Base-by-base conservation (phyloP, 2,329 filamentous ascomycete genomes). In the Geoglossum cookeanum region DNA sequence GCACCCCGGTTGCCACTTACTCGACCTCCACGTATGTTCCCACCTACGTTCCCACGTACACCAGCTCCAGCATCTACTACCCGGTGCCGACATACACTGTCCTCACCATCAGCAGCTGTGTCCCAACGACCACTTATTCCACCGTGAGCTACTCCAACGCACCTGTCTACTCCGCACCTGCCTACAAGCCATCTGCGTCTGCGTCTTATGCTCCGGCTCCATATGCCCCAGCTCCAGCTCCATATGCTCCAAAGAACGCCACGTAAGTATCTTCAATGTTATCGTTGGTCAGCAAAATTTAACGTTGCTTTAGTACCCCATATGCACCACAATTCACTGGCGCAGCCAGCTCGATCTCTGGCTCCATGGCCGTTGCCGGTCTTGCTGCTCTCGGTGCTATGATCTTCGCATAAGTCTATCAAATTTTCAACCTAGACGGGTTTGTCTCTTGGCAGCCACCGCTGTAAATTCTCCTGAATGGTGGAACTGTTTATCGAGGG, bases 171-270 rank as follows among this genome's bases (percentile, higher is more conserved):
- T 7, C 35, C 35, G 7, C 35, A 15, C 4, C 33, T 37, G 33
- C 11, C 33, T 37, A 37, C 33, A 37, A 37, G 33, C 33, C 33
- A 37, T 37, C 33, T 37, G 33, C 33, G 6, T 8, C 13, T 42
- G 13, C 37, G 58, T 62, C 51, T 58, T 61, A 59, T 62, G 65
- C 60, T 62, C 62, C 58, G 60, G 65, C 59, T 58, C 63, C 59
- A 60, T 61, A 60, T 55, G 63, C 58, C 44, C 79, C n/a, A n/a
- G 65, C 60, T 62, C 62, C 58, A 60, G 65, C 59, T 58, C 63
- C 59, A 60, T 61, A 60, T 55, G 63, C 58, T 44, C 79, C 71
- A 3, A 80, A 69, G 61, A 79, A 80, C 51, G 78, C 69, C 29
- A 76, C 72, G 62, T 64, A 62, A 63, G 62, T 61, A 57, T 53